These are phyloP conservation scores for Penicillium polonicum DNA, from an alignment of 2,329 filamentous ascomycete species.

Conservation along the genomic window DNA sequence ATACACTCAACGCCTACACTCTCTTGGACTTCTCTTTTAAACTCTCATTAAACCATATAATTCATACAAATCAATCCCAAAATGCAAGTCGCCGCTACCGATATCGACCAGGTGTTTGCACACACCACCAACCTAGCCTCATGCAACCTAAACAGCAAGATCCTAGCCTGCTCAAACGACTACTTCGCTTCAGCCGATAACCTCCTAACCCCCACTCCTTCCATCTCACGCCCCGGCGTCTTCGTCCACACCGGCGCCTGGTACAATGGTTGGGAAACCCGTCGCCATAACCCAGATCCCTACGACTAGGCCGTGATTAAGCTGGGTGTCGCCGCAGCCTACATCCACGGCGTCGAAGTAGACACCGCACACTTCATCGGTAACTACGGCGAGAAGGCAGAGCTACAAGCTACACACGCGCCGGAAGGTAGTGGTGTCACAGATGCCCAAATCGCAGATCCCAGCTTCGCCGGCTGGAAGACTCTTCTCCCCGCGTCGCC, in stretches of 20 bases:
- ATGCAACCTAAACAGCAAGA: slow-evolving; percentile 50
- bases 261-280: slow-evolving; percentile 66
- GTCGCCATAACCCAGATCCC: slow-evolving; percentile 57
- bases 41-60: neutral
- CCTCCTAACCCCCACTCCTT: slow-evolving; percentile 57
- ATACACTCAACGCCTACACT: neutral
- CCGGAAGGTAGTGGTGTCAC: slow-evolving; percentile 21
- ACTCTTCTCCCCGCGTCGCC: slow-evolving; percentile 39
- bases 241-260: slow-evolving; percentile 62
- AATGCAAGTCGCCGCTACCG: slow-evolving; percentile 41
- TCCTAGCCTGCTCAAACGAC: slow-evolving; percentile 60
- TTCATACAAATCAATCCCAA: neutral
- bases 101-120: slow-evolving; percentile 57
- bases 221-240: slow-evolving; percentile 57
- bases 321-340: slow-evolving; percentile 51
- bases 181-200: slow-evolving; percentile 61
- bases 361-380: slow-evolving; percentile 48
- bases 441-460: slow-evolving; percentile 33
- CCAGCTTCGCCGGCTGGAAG: slow-evolving; percentile 38
- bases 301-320: slow-evolving; percentile 62
- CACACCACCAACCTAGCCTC: slow-evolving; percentile 53
- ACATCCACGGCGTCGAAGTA: slow-evolving; percentile 45
- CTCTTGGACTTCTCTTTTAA: neutral
- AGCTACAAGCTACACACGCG: slow-evolving; percentile 38
- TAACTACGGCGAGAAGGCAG: slow-evolving; percentile 47